Base-by-base conservation (phyloP, 352 stramenopile species). In the Elongisporangium prolatum region DNA sequence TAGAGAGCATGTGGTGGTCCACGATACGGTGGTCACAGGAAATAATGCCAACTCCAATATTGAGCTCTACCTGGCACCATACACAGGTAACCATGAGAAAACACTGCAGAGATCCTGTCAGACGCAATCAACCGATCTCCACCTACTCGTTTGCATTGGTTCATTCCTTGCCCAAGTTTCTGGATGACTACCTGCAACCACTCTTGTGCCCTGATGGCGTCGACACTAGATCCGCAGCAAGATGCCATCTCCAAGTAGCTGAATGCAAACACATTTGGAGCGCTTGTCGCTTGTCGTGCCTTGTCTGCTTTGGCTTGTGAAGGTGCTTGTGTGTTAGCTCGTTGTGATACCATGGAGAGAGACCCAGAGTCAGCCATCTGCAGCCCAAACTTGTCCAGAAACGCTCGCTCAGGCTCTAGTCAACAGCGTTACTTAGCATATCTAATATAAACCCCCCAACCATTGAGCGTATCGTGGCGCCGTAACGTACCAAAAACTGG, bases 191-290 rank as follows among this genome's bases (percentile, higher is more conserved):
- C 68, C 21, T 76, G 56, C 9, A 93, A 67, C 77, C 77, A 89
- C 21, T 81, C 77, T 50, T 91, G 81, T 9, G 84, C 81, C 34
- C 69, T 80, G 20, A 54, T 51, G 10, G 67, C 61, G 38, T 88
- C 76, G 2, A 86, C 57, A 25, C 70, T 54, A 8, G 57, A 68
- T 16, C 75, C 73, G 50, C 79, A 91, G 47, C 79, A 91, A 3
- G 79, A 50, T 21, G 79, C 78, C 81, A 91, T 91, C 63, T 91
- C 81, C 47, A 89, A 48, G 37, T 68, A 91, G 61, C 63, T 88
- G 55, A 89, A 88, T 2, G 68, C 59, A 51, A 63, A 66, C 11
- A 48, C 7, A 34, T 60, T 54, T 16, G 51, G 54, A 21, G 52
- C 57, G 7, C 49, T 50, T 13, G 62, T 21, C 22, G 57, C 52